Conservation (phyloP, 108 stramenopile species). For the Chaetoceros tenuissimus region DNA sequence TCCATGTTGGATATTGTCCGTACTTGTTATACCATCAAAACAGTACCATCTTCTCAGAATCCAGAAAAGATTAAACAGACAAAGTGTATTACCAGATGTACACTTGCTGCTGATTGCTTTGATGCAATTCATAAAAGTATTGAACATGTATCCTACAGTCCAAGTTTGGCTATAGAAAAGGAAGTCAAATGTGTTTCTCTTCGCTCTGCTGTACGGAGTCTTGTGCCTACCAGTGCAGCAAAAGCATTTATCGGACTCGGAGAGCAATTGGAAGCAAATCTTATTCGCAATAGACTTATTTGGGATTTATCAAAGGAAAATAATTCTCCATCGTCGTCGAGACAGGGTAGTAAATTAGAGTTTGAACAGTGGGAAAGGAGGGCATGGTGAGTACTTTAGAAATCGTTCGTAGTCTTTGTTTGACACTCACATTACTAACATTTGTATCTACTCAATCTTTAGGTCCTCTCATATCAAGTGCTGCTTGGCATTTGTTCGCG, state of each 20-base stretch:
- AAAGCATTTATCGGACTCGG: background rate
- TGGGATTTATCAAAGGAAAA: no score
- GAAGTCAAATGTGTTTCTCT: background rate
- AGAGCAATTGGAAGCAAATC: background rate
- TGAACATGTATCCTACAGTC: background rate
- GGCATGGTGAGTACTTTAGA: conserved; percentile 1
- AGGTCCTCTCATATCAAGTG: conserved; percentile 30
- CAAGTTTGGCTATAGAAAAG: background rate
- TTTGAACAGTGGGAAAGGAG: background rate
- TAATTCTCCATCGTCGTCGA: conserved; percentile 15
- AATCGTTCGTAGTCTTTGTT: background rate
- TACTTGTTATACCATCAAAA: no score
- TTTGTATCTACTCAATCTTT: background rate
- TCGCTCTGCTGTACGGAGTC: background rate
- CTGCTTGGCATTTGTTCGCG: conserved; percentile 29
- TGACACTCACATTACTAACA: background rate
- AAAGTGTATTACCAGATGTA: background rate
- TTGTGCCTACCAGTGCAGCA: background rate
- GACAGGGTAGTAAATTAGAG: conserved; percentile 5
- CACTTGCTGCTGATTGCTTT: background rate
- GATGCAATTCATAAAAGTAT: background rate
- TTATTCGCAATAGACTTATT: no score
- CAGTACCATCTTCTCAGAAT: no score
- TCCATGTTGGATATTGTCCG: no score
- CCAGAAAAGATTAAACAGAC: no score